A percentile compares a stretch with the other conserved stretches of the same genome.
These are phyloP conservation scores for Maudiozyma saulgeensis DNA, from an alignment of 805 yeast species.

Conservation along the genomic window DNA sequence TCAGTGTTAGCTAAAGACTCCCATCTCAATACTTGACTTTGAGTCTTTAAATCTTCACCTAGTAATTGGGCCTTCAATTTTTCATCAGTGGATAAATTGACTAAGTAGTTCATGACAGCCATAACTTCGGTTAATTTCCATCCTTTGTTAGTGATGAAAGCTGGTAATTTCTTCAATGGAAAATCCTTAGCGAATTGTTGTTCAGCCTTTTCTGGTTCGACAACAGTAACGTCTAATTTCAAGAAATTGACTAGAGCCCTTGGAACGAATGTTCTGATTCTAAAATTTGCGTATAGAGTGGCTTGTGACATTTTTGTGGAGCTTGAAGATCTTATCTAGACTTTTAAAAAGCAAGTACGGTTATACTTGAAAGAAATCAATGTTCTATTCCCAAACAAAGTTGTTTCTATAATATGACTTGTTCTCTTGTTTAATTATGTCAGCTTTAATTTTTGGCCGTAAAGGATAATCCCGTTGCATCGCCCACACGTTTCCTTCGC, in stretches of 20 bases:
- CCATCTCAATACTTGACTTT: constrained; percentile 54
- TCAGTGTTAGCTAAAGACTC: constrained; percentile 68
- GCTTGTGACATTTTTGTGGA: constrained; percentile 49
- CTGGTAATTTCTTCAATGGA: constrained; percentile 60
- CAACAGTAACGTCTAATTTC: constrained; percentile 48
- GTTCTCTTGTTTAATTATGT: no score
- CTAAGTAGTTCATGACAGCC: constrained; percentile 50
- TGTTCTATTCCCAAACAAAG: no score
- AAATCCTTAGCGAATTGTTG: constrained; percentile 41
- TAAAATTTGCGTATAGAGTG: constrained; percentile 43
- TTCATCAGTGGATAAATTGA: constrained; percentile 29
- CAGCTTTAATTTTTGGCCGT: no score
- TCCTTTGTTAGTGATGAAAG: constrained; percentile 63
- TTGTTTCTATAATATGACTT: neutral
- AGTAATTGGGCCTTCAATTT: constrained; percentile 36
- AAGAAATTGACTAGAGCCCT: constrained; percentile 48
- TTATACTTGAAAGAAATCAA: no score
- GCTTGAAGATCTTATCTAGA: neutral
- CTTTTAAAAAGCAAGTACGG: no score
- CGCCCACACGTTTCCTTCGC: no score
- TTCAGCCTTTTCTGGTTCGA: constrained; percentile 24
- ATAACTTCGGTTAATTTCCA: constrained; percentile 60
- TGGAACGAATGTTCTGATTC: constrained; percentile 34
- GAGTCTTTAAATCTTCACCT: constrained; percentile 38
- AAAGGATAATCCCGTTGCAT: no score